These are phyloP conservation scores for Asterophora lycoperdoides DNA, from an alignment of 768 basidiomycete species.

Conservation along the genomic window DNA sequence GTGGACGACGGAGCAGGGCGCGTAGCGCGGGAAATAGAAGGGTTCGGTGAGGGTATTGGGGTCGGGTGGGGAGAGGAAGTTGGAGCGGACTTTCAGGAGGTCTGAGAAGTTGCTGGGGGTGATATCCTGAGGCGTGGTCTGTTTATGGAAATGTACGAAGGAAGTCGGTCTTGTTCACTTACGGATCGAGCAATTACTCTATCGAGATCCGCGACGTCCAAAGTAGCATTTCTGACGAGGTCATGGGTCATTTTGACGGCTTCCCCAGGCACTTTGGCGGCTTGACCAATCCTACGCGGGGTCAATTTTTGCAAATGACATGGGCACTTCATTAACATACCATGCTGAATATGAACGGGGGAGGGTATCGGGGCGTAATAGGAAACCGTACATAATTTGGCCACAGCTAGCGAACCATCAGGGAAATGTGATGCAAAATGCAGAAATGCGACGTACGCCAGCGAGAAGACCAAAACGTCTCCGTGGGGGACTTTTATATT, in stretches of 20 bases:
- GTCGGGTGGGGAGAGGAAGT: constrained; percentile 29
- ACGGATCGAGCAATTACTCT: constrained; percentile 47
- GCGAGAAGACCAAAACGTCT: constrained; percentile 72
- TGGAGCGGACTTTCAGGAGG: constrained; percentile 41
- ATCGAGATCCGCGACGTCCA: constrained; percentile 57
- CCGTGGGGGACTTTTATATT: constrained; percentile 78
- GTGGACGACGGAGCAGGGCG: constrained; percentile 72
- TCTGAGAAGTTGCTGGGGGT: constrained; percentile 46
- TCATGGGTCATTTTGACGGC: constrained; percentile 58
- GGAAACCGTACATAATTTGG: constrained; percentile 80
- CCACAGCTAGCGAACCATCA: constrained; percentile 49
- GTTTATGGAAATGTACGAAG: not conserved
- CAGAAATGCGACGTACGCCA: constrained; percentile 49
- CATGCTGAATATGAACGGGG: constrained; percentile 73
- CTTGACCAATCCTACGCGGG: constrained; percentile 59
- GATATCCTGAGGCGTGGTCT: constrained; percentile 45
- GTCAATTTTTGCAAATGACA: not conserved
- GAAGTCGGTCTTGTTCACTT: constrained; percentile 11
- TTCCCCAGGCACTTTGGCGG: constrained; percentile 58
- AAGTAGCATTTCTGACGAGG: constrained; percentile 53
- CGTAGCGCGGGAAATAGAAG: constrained; percentile 47
- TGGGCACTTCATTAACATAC: constrained; percentile 36
- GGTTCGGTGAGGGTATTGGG: constrained; percentile 16
- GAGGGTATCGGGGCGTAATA: constrained; percentile 79
- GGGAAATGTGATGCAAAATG: not conserved